Evolutionary conservation across 495 filamentous ascomycete species (phyloP).

Genomic region (Hypoxylon cercidicola): DNA sequence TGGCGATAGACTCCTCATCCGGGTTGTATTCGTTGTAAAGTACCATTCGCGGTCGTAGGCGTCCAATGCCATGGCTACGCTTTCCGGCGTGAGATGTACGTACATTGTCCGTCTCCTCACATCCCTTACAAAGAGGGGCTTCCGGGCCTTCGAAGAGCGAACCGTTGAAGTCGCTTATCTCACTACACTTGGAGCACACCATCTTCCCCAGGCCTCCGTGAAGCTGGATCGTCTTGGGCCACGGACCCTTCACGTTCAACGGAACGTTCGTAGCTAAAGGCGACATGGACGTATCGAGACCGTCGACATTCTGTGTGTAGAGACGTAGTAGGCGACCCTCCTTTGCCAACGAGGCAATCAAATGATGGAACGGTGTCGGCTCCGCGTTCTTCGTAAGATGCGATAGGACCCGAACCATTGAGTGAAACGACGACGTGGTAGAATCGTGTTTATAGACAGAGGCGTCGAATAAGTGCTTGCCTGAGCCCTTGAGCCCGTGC

Average conservation of each 20-base stretch:
- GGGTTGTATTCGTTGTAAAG: slow-evolving; percentile 98
- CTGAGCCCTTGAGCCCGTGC: slow-evolving; percentile 90
- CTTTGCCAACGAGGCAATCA: slow-evolving; percentile 88
- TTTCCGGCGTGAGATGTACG: slow-evolving; percentile 83
- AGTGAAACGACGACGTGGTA: slow-evolving; percentile 89
- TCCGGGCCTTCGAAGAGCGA: slow-evolving; percentile 83
- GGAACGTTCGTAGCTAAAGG: slow-evolving; percentile 84
- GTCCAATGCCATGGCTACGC: slow-evolving; percentile 92
- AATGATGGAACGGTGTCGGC: slow-evolving; percentile 91
- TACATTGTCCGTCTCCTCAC: slow-evolving; percentile 76
- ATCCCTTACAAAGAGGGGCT: slow-evolving; percentile 82
- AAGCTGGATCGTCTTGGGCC: slow-evolving; percentile 93
- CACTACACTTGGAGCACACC: slow-evolving; percentile 91
- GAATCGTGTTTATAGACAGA: slow-evolving; percentile 93
- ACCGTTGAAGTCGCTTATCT: slow-evolving; percentile 79
- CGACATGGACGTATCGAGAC: slow-evolving; percentile 85
- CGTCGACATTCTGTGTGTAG: slow-evolving; percentile 96
- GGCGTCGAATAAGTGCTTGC: slow-evolving; percentile 96
- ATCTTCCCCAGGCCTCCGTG: slow-evolving; percentile 95
- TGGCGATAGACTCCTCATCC: slow-evolving; percentile 94
- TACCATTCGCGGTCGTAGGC: slow-evolving; percentile 90
- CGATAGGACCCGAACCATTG: slow-evolving; percentile 91
- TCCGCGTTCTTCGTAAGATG: slow-evolving; percentile 75
- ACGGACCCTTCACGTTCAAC: slow-evolving; percentile 76
- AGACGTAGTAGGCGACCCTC: slow-evolving; percentile 91